Evolutionary conservation across 306 rosid genomes (phyloP), one percentile per base, ranked within the genome.

Genomic region (Dalbergia cochinchinensis): DNA sequence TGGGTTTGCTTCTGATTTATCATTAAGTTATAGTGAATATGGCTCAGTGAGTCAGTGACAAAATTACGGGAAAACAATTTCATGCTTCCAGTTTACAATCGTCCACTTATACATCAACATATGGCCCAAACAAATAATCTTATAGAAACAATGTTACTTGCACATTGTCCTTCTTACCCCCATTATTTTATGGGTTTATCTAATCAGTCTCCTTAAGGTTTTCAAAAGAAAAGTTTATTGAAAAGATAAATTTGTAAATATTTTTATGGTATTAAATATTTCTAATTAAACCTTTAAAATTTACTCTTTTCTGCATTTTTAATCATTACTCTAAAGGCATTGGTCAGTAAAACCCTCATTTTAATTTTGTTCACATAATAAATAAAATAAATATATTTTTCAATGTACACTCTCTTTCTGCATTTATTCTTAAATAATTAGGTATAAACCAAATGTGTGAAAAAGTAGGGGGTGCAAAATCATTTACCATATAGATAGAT

Each of bases 1-100:
- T 82, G 77, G 83, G 20, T 62, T 84, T 59, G 67, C 11, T 71
- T 80, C 71, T 75, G 4, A 65, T 82, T 68, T 88, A 84, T 88
- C 78, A 86, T 86, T 87, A 61, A 22, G 77, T 53, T 54, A 20
- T 65, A 20, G 71, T 11, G 72, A 85, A 78, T 62, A 73, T 81
- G 77, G 33, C 78, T 58, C 13, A 42, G 31, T 20, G 14, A 50
- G 10, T 12, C n/a, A 51, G n/a, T 65, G 19, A 80, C 86, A 69
- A 44, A 18, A 61, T 58, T 26, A 26, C 70, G 22, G 70, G 71
- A 79, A 62, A 75, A 82, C 80, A 39, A 58, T 54, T 80, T 20
- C 73, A 67, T 77, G 71, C 84, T 44, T 66, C 58, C 16, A 48
- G 51, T 9, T 39, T 35, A 9, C 31, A 8, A 7, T 57, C 76